Conservation (phyloP, 192 early-diverging fungal species). For the Entomortierella parvispora region DNA sequence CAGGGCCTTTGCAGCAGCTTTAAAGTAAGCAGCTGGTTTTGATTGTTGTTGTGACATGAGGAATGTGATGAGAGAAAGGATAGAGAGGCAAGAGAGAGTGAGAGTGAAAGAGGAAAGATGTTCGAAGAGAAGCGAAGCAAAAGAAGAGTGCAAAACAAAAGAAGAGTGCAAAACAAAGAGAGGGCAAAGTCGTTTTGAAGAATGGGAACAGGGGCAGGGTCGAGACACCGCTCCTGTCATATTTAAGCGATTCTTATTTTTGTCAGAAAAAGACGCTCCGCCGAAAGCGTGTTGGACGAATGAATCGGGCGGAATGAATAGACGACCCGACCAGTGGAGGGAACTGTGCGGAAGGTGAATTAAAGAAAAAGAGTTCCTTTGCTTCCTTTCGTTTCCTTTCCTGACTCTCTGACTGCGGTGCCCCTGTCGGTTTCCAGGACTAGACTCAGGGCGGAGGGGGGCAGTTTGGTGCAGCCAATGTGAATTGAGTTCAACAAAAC, state of each 20-base stretch:
- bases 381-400: neutral
- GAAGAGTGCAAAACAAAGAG: neutral
- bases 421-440: no score
- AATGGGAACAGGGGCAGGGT: neutral
- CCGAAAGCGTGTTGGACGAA: no score
- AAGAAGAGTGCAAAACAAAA: neutral
- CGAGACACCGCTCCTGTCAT: no score
- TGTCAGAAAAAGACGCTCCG: no score
- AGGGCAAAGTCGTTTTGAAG: slow-evolving; percentile 2
- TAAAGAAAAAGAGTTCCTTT: neutral
- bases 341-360: neutral
- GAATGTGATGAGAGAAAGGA: neutral
- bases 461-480: no score
- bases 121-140: neutral
- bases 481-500: no score
- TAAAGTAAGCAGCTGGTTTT: slow-evolving; percentile 33
- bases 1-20: slow-evolving; percentile 32
- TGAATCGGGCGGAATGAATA: no score
- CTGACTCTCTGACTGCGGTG: neutral
- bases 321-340: no score
- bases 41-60: slow-evolving; percentile 23
- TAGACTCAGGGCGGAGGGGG: no score
- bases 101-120: neutral
- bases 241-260: no score
- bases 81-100: neutral